These are phyloP conservation scores for Scheffersomyces stambukii DNA, from an alignment of 1,139 yeast genomes.

Conservation along the genomic window DNA sequence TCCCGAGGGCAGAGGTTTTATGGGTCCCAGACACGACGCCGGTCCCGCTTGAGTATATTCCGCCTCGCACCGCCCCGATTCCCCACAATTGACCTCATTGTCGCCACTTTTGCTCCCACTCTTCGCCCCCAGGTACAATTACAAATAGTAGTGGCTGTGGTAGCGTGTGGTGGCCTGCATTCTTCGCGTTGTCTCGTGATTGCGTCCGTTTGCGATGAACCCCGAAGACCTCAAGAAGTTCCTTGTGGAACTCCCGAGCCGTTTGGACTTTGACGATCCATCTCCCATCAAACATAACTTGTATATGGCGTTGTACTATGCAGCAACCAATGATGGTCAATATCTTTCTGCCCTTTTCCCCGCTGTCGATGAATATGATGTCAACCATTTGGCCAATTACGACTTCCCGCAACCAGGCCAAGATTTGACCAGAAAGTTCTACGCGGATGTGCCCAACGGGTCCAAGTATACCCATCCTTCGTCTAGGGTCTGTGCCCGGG, in stretches of 20 bases:
- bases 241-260: slow-evolving; percentile 25
- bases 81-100: too few relatives aligned
- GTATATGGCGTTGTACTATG: slow-evolving; percentile 26
- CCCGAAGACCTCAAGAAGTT: slow-evolving; percentile 21
- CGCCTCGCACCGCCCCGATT: too few relatives aligned
- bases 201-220: slow-evolving; percentile 11
- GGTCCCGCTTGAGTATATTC: too few relatives aligned
- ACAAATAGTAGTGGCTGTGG: background rate
- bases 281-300: slow-evolving; percentile 16
- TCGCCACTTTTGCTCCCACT: background rate
- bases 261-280: slow-evolving; percentile 13
- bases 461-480: slow-evolving; percentile 21
- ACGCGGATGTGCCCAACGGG: slow-evolving; percentile 7
- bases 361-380: slow-evolving; percentile 15
- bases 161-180: background rate
- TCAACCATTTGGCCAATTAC: slow-evolving; percentile 12
- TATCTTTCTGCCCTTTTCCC: slow-evolving; percentile 25
- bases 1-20: too few relatives aligned
- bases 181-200: background rate
- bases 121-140: background rate
- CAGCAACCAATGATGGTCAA: slow-evolving; percentile 29
- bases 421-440: too few relatives aligned
- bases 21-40: too few relatives aligned
- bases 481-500: slow-evolving; percentile 56
- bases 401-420: slow-evolving; percentile 13